These are phyloP conservation scores for Corylus heterophylla DNA, from an alignment of 306 rosid species.

Conservation along the genomic window DNA sequence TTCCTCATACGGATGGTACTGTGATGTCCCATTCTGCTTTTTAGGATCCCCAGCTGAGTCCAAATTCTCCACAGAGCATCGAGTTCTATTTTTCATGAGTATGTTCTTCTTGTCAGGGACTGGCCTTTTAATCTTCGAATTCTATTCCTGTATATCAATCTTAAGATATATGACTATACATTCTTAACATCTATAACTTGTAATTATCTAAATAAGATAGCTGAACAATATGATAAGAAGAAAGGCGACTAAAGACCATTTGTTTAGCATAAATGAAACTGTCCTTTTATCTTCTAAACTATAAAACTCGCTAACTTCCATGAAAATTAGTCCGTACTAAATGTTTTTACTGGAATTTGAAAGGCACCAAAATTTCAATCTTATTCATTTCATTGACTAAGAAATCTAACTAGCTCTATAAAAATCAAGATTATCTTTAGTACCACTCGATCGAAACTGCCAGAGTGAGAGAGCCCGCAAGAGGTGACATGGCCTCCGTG, in stretches of 20 bases:
- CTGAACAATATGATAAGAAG: background rate
- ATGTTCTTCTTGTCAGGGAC: conserved; percentile 45
- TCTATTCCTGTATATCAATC: conserved; percentile 51
- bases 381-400: background rate
- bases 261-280: background rate
- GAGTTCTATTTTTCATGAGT: conserved; percentile 56
- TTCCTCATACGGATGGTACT: conserved; percentile 93
- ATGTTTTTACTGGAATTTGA: background rate
- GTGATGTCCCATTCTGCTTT: conserved; percentile 60
- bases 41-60: conserved; percentile 74
- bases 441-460: conserved; percentile 61
- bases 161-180: conserved; percentile 14
- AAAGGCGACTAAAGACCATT: background rate
- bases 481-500: conserved; percentile 50
- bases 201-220: conserved; percentile 15
- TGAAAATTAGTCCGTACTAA: too few species aligned
- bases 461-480: conserved; percentile 50
- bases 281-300: background rate
- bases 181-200: background rate
- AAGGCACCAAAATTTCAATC: background rate
- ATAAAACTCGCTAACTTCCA: background rate
- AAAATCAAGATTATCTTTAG: background rate
- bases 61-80: conserved; percentile 56
- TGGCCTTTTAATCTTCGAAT: conserved; percentile 39
- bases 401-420: background rate